Conservation (phyloP, 164 flowering plant species). For the Dillenia suffruticosa region DNA sequence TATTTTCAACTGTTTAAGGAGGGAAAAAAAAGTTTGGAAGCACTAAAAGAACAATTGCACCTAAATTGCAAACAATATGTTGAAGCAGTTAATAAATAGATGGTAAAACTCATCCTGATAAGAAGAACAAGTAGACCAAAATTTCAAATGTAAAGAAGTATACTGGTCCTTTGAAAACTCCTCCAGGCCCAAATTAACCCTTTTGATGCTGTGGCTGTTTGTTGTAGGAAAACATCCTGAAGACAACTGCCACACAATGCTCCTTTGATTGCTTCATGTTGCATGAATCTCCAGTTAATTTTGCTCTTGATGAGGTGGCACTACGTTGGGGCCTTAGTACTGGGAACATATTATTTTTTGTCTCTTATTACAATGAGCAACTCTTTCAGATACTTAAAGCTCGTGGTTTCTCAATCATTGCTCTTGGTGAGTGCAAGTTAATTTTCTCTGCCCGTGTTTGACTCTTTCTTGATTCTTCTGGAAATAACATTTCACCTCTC, state of each 20-base stretch:
- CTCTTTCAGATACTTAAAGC: constrained; percentile 20
- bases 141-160: not conserved
- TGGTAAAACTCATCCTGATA: no score
- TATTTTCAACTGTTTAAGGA: no score
- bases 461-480: not conserved
- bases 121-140: no score
- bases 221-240: constrained; percentile 37
- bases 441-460: not conserved
- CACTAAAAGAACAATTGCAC: not conserved
- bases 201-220: constrained; percentile 4
- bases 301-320: constrained; percentile 20
- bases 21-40: no score
- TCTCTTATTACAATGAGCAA: constrained; percentile 29
- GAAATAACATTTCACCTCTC: not conserved
- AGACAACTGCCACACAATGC: constrained; percentile 24
- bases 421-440: constrained; percentile 39
- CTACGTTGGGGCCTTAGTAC: constrained; percentile 38
- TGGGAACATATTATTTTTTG: constrained; percentile 38
- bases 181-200: not conserved
- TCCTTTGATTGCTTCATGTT: constrained; percentile 37
- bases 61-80: not conserved
- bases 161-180: not conserved
- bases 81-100: no score
- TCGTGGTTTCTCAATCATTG: constrained; percentile 31
- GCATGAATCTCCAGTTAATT: constrained; percentile 29